phyloP scores from a whole-genome alignment of 1,139 yeast genomes.

The Pichia sp. region DNA sequence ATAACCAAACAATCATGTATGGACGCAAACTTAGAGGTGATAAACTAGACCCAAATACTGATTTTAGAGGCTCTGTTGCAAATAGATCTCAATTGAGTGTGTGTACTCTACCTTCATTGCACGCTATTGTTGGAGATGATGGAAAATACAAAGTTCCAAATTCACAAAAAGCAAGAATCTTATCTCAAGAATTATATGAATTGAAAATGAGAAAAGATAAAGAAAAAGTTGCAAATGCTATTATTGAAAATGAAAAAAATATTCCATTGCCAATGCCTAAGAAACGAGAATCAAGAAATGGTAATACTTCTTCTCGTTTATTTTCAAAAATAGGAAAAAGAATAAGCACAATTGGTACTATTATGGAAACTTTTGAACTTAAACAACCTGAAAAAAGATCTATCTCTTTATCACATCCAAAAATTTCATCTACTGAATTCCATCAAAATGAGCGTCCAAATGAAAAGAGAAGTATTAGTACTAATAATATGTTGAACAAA shows the following conservation, averaged over 20 bases:
- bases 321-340: conserved; percentile 6
- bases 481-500: no score
- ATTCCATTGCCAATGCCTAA: conserved; percentile 1
- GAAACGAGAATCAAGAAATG: background rate
- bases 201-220: background rate
- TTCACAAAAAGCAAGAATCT: background rate
- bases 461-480: no score
- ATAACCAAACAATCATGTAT: conserved; percentile 8
- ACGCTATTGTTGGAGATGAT: background rate
- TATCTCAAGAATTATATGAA: background rate
- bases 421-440: no score
- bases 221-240: no score
- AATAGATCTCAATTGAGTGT: conserved; percentile 8
- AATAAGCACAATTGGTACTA: conserved; percentile 9
- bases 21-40: conserved; percentile 10
- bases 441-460: no score
- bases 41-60: conserved; percentile 6
- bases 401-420: conserved; percentile 6
- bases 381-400: background rate
- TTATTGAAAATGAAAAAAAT: background rate
- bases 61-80: conserved; percentile 12
- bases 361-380: background rate
- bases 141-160: background rate
- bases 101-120: conserved; percentile 9
- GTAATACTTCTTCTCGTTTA: background rate